phyloP scores from a whole-genome alignment of 176 grass and related monocot species.

The Guadua angustifolia region DNA sequence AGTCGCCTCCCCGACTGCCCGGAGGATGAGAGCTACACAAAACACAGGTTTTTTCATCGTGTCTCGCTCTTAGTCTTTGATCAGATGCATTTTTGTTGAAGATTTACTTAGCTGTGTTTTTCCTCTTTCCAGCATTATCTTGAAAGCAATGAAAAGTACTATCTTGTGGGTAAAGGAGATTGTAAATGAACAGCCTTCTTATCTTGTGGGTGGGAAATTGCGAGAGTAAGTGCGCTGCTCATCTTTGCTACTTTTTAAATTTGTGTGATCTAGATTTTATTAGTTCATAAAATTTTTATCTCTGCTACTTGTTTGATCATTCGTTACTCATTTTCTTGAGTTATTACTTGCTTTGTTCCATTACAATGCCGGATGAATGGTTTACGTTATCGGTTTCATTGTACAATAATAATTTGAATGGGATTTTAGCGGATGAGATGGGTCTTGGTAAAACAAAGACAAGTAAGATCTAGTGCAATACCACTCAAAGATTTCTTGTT shows the following conservation, averaged over 20 bases:
- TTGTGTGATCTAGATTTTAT: slow-evolving; percentile 3
- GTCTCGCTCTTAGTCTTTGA: slow-evolving; percentile 23
- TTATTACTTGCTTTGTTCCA: slow-evolving; percentile 20
- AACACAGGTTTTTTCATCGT: slow-evolving; percentile 62
- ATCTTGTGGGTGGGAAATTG: slow-evolving; percentile 89
- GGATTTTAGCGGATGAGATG: slow-evolving; percentile 99
- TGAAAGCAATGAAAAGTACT: slow-evolving; percentile 99
- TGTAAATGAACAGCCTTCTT: slow-evolving; percentile 81
- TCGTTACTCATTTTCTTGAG: slow-evolving; percentile 26
- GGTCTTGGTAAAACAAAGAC: slow-evolving; percentile 99
- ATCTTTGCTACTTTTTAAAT: slow-evolving; percentile 8
- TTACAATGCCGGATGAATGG: slow-evolving; percentile 97
- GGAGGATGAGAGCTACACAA: slow-evolving; percentile 98
- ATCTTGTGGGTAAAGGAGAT: slow-evolving; percentile 93
- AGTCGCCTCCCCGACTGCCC: no score
- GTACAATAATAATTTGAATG: slow-evolving; percentile 99
- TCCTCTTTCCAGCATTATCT: slow-evolving; percentile 99
- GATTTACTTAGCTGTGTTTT: slow-evolving; percentile 45
- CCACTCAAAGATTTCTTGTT: slow-evolving; percentile 41
- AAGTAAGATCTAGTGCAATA: slow-evolving; percentile 60
- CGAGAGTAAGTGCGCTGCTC: slow-evolving; percentile 68
- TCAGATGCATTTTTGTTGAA: slow-evolving; percentile 36
- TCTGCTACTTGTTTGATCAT: slow-evolving; percentile 18
- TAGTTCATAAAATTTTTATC: not conserved
- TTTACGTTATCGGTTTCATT: slow-evolving; percentile 96